Evolutionary conservation across 1,284 basidiomycete genomes (phyloP).

Genomic region (Wolfiporia cocos): DNA sequence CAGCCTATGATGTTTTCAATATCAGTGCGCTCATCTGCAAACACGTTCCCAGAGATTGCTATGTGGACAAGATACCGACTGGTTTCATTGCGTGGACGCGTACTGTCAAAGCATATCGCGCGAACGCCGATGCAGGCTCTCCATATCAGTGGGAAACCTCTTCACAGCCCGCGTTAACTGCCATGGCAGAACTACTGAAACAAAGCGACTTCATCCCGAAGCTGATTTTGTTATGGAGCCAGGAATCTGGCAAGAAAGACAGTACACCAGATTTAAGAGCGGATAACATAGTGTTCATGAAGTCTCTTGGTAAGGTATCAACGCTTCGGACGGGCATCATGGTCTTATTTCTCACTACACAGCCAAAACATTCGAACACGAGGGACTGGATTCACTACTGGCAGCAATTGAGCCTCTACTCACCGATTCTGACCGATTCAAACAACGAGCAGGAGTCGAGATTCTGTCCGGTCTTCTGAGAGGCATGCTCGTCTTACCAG

Average conservation of each 20-base stretch:
- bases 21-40: background rate
- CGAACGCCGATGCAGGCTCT: conserved; percentile 37
- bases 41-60: conserved; percentile 35
- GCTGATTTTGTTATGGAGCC: conserved; percentile 59
- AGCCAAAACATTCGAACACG: conserved; percentile 66
- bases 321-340: conserved; percentile 8
- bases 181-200: conserved; percentile 45
- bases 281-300: conserved; percentile 65
- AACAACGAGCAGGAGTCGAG: conserved; percentile 89
- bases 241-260: conserved; percentile 58
- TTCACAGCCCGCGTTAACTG: conserved; percentile 55
- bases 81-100: conserved; percentile 87
- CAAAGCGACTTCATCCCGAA: conserved; percentile 56
- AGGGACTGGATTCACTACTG: conserved; percentile 48
- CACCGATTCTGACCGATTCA: conserved; percentile 77
- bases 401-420: conserved; percentile 54
- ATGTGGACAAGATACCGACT: conserved; percentile 76
- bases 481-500: conserved; percentile 31
- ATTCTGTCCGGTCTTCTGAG: conserved; percentile 72
- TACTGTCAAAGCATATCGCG: conserved; percentile 65
- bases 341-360: conserved; percentile 6
- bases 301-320: conserved; percentile 52
- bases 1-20: background rate
- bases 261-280: conserved; percentile 49
- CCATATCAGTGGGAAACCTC: conserved; percentile 60